Evolutionary conservation across 2,329 filamentous ascomycete genomes (phyloP), one percentile per base, ranked within the genome.

Genomic region (Trichophyton schoenleinii): DNA sequence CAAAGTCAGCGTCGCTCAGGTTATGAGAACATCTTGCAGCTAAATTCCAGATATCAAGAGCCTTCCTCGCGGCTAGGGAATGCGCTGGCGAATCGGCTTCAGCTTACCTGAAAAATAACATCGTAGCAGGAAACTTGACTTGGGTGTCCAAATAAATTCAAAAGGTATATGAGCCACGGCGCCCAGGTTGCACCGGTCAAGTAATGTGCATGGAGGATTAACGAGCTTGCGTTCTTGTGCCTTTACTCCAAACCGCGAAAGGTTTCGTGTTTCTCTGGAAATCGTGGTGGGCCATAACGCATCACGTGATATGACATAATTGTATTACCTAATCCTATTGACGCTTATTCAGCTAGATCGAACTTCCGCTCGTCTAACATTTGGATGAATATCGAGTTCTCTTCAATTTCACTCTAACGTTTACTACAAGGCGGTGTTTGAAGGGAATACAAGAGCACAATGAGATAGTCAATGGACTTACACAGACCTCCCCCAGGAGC

Each of bases 71-170:
- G 18, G 44, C 42, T 13, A 38, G 34, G 38, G 15, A 20, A n/a
- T 52, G 38, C 25, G 15, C 31, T 31, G 6, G 28, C 28, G 31
- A 49, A 25, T 7, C 46, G 38, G 63, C 66, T 38, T 7, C 46
- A 41, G 63, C 66, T 38, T 64, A 80, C 79, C 79, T 81, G 73
- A 81, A 81, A 71, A 81, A 80, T 61, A 81, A 74, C 79, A 81
- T 81, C 15, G 63, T 60, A 70, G 25, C 18, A 18, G 28, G 2
- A 25, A 1, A 1, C 2, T 31, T 22, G 8, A 18, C 18, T 36
- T 4, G 5, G 15, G n/a, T 38, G n/a, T 13, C 11, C 8, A 20
- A 20, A 15, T 15, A 15, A 28, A 36, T 28, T 11, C 6, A 28
- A 9, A 9, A 18, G n/a, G 2, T 8, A 36, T n/a, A 36, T 11